phyloP scores from a whole-genome alignment of 1,284 basidiomycete genomes.

The Clitocybe nebularis region DNA sequence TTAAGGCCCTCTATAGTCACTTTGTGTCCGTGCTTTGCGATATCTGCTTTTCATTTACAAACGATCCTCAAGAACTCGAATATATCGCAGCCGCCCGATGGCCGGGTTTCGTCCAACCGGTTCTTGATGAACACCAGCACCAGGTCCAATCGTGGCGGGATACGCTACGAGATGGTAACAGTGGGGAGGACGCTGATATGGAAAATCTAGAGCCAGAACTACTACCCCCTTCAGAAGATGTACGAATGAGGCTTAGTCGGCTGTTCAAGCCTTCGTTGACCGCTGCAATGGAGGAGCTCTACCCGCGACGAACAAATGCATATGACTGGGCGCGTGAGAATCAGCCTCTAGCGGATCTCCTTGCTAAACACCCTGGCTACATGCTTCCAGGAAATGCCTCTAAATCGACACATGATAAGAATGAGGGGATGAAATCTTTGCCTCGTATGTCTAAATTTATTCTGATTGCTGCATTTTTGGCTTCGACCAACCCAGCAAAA shows the following conservation, averaged over 20 bases:
- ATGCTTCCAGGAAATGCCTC: conserved; percentile 8
- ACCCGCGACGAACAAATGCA: conserved; percentile 62
- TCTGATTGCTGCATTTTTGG: conserved; percentile 78
- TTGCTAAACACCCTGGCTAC: conserved; percentile 11
- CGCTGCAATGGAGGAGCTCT: conserved; percentile 57
- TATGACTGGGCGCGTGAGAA: conserved; percentile 48
- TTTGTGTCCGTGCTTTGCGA: conserved; percentile 65
- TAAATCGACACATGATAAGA: conserved; percentile 10
- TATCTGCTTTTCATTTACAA: conserved; percentile 61
- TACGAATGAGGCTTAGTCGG: conserved; percentile 56
- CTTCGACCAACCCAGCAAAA: conserved; percentile 82
- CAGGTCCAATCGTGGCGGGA: neutral
- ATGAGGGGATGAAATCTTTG: conserved; percentile 17
- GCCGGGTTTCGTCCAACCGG: conserved; percentile 71
- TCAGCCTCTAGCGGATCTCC: conserved; percentile 17
- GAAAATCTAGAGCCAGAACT: conserved; percentile 25
- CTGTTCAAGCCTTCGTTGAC: conserved; percentile 59
- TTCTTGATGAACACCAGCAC: conserved; percentile 50
- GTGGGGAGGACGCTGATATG: conserved; percentile 23
- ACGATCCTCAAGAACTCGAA: conserved; percentile 65
- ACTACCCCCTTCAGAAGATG: conserved; percentile 45
- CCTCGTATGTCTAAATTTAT: conserved; percentile 65
- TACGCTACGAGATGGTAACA: conserved; percentile 3
- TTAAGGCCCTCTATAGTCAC: conserved; percentile 60
- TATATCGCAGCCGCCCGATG: conserved; percentile 78